These are phyloP conservation scores for Bonia amplexicaulis DNA, from an alignment of 176 grass and related monocot genomes.

Conservation along the genomic window DNA sequence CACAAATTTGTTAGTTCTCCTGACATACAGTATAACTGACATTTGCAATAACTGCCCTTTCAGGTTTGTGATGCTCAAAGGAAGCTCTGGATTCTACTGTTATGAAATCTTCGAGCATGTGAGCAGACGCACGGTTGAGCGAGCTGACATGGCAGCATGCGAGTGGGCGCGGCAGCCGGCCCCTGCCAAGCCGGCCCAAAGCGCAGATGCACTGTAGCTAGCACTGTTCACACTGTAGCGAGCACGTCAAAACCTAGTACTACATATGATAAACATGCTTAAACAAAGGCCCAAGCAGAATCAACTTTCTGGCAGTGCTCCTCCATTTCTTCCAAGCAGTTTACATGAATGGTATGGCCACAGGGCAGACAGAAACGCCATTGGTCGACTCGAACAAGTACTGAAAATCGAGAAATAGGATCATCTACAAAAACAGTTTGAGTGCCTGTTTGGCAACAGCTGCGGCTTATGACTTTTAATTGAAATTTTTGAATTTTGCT, in stretches of 20 bases:
- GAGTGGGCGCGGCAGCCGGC: no score
- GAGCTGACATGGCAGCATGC: no score
- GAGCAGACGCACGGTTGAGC: no score
- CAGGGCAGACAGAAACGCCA: slow-evolving; percentile 68
- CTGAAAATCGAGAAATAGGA: slow-evolving; percentile 34
- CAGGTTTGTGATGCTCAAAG: slow-evolving; percentile 58
- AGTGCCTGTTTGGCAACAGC: no score
- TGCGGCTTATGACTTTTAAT: no score
- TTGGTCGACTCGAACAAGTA: slow-evolving; percentile 87
- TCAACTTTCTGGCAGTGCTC: slow-evolving; percentile 68
- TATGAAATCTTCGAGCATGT: slow-evolving; percentile 64
- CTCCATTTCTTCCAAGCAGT: slow-evolving; percentile 88
- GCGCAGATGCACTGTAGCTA: no score
- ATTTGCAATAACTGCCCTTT: neutral
- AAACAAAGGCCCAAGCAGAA: neutral
- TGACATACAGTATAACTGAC: neutral
- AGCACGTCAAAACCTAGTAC: neutral
- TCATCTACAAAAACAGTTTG: slow-evolving; percentile 10
- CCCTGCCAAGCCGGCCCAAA: no score
- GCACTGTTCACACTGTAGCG: no score
- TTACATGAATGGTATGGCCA: neutral
- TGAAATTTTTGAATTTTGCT: no score
- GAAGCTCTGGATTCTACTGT: slow-evolving; percentile 73
- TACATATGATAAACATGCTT: neutral
- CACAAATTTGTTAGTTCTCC: neutral